phyloP scores from a whole-genome alignment of 441 rosid genomes.

The Syzygium malaccense region DNA sequence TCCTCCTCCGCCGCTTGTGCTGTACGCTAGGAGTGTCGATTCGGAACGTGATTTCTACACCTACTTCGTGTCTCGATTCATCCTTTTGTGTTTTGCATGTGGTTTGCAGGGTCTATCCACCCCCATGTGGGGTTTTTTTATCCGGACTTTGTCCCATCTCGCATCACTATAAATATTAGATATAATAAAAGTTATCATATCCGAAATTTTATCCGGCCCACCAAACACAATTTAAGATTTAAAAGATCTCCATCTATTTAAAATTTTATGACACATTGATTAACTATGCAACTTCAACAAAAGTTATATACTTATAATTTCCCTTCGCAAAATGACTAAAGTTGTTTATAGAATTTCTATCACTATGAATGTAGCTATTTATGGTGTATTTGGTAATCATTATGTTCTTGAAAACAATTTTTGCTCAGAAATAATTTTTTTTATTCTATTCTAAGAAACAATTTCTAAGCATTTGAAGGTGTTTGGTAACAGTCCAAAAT shows the following conservation, averaged over 20 bases:
- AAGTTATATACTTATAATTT: not conserved
- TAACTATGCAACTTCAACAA: not conserved
- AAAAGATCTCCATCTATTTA: not conserved
- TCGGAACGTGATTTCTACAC: not conserved
- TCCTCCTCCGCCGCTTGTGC: not conserved
- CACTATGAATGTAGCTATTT: not conserved
- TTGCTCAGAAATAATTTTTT: no score
- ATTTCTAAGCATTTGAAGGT: no score
- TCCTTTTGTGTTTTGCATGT: not conserved
- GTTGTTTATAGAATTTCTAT: not conserved
- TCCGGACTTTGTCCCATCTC: no score
- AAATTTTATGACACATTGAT: not conserved
- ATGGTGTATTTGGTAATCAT: no score
- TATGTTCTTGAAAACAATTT: accelerated
- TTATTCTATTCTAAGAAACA: no score
- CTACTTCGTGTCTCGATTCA: not conserved
- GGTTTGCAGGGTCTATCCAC: not conserved
- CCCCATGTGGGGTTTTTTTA: no score
- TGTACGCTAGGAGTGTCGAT: not conserved
- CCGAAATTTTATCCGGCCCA: no score
- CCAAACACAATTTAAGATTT: not conserved
- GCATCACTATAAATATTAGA: no score
- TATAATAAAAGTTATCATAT: no score
- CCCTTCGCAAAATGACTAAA: not conserved
- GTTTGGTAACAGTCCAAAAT: no score